Conservation (phyloP, 768 basidiomycete species). For the Calocybe gangraenosa region DNA sequence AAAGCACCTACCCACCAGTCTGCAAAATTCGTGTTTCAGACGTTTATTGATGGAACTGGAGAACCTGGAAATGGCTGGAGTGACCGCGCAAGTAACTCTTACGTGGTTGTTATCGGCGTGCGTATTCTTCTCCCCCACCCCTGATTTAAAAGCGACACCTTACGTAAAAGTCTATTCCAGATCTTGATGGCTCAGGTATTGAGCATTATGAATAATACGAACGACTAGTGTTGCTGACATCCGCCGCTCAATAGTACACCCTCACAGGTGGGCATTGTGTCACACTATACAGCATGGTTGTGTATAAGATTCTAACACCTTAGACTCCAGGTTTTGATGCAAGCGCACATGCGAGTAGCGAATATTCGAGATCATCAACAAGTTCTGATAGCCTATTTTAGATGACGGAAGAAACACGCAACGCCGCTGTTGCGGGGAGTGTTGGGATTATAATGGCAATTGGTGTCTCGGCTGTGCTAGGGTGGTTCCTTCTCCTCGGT, state of each 20-base stretch:
- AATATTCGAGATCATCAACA: not conserved
- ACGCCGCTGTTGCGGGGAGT: constrained; percentile 61
- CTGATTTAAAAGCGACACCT: no score
- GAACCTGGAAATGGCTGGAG: constrained; percentile 53
- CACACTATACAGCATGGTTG: no score
- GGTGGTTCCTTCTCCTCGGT: constrained; percentile 71
- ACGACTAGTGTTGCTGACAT: not conserved
- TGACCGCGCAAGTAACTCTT: constrained; percentile 60
- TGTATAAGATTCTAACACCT: not conserved
- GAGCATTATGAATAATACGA: not conserved
- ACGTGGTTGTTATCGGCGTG: constrained; percentile 66
- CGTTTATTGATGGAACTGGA: constrained; percentile 70
- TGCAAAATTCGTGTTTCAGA: constrained; percentile 63
- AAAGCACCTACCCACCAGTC: constrained; percentile 70
- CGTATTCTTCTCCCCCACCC: not conserved
- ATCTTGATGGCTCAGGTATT: constrained; percentile 65
- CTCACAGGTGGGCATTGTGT: constrained; percentile 46
- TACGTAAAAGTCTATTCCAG: constrained; percentile 16
- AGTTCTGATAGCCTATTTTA: constrained; percentile 15
- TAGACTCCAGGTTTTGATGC: constrained; percentile 60
- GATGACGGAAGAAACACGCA: constrained; percentile 80
- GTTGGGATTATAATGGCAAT: constrained; percentile 71
- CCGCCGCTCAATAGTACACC: constrained; percentile 42
- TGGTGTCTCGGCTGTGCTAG: constrained; percentile 65
- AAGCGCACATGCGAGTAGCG: constrained; percentile 55